Evolutionary conservation across 2,329 filamentous ascomycete genomes (phyloP).

Genomic region (Sarocladiaceae sp.): DNA sequence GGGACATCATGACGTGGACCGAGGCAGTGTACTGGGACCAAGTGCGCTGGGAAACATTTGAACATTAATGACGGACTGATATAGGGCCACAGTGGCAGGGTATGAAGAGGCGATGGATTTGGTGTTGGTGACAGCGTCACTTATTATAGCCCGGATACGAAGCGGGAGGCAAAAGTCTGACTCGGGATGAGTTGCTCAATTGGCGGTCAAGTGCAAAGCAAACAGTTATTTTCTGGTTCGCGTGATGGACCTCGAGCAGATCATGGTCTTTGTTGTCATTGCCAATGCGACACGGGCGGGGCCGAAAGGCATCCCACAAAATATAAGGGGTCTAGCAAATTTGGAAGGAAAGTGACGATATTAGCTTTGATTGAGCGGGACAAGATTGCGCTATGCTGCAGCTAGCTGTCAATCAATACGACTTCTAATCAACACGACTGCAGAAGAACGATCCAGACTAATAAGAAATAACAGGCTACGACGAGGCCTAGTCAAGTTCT

Average conservation of each 20-base stretch:
- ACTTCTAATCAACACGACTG: too few species aligned
- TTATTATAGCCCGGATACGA: background rate
- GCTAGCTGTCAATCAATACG: too few species aligned
- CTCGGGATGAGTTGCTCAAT: background rate
- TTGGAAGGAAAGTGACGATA: background rate
- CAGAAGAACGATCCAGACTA: too few species aligned
- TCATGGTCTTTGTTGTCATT: too few species aligned
- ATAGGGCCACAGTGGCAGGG: slow-evolving; percentile 7
- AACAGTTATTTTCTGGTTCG: too few species aligned
- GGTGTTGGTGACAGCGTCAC: background rate
- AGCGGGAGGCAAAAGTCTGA: background rate
- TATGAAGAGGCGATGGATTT: background rate
- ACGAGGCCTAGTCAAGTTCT: too few species aligned
- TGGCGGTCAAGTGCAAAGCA: too few species aligned
- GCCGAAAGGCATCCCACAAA: background rate
- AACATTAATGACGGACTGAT: background rate
- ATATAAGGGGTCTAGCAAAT: background rate
- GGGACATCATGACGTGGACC: slow-evolving; percentile 7
- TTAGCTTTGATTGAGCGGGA: slow-evolving; percentile 10
- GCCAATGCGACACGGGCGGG: slow-evolving; percentile 1
- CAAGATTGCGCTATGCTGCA: background rate
- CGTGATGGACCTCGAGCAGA: too few species aligned
- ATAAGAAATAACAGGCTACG: too few species aligned
- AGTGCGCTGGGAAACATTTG: background rate
- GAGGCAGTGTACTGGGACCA: background rate